These are phyloP conservation scores for Aquilaria yunnanensis DNA, from an alignment of 345 rosid genomes.

Conservation along the genomic window DNA sequence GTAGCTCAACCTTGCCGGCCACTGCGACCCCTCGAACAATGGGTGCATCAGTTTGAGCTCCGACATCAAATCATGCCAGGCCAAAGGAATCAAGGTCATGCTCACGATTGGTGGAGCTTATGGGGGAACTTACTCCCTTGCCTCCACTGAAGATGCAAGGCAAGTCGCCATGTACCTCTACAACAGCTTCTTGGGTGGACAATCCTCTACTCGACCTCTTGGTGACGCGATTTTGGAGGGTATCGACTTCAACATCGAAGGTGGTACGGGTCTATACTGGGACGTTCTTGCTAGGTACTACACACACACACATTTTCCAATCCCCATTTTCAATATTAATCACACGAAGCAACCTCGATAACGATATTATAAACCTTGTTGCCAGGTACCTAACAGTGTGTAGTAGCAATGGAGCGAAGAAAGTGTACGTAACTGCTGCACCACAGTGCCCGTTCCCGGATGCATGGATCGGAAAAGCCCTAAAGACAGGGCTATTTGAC, in stretches of 20 bases:
- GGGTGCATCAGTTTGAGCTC: background rate
- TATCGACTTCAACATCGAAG: constrained; percentile 1
- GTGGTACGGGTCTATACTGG: background rate
- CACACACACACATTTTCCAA: no score
- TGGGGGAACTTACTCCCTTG: background rate
- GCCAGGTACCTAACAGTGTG: background rate
- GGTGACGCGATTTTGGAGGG: background rate
- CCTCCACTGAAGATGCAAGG: background rate
- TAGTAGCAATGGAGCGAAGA: background rate
- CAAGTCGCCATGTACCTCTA: background rate
- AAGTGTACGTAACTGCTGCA: background rate
- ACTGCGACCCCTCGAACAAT: background rate
- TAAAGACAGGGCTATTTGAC: background rate
- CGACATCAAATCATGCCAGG: background rate
- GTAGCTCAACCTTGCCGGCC: constrained; percentile 1
- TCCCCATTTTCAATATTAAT: no score
- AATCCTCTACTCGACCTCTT: background rate
- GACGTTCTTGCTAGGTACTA: background rate
- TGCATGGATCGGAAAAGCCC: constrained; percentile 1
- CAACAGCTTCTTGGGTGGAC: background rate
- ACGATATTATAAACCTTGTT: background rate
- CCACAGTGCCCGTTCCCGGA: background rate
- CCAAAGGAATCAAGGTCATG: background rate
- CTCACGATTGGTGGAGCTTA: background rate
- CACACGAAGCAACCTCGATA: no score